These are phyloP conservation scores for Rhodotorula taiwanensis DNA, from an alignment of 768 basidiomycete genomes.

Conservation along the genomic window DNA sequence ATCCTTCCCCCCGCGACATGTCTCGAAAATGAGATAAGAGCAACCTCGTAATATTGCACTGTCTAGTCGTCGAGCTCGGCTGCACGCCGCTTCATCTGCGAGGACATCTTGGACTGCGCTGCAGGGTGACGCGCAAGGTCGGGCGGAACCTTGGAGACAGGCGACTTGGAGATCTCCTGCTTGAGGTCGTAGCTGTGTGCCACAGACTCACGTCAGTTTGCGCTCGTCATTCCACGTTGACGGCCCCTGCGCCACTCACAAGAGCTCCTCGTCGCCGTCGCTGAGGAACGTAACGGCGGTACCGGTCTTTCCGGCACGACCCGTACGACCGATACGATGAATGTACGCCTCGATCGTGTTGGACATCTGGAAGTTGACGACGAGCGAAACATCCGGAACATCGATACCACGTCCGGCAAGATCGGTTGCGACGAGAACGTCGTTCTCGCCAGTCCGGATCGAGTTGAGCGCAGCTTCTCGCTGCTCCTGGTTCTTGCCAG, in stretches of 20 bases:
- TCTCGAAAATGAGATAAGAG: not conserved
- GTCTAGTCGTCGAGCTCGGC: slow-evolving; percentile 2
- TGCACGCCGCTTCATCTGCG: slow-evolving; percentile 4
- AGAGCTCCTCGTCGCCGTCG: slow-evolving; percentile 85
- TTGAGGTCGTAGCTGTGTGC: slow-evolving; percentile 79
- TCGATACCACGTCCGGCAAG: slow-evolving; percentile 98
- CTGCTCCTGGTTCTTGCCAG: slow-evolving; percentile 95
- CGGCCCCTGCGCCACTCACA: slow-evolving; percentile 58
- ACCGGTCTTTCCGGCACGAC: slow-evolving; percentile 93
- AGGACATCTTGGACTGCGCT: slow-evolving; percentile 27
- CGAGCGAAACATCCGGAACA: slow-evolving; percentile 89
- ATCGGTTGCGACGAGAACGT: slow-evolving; percentile 92
- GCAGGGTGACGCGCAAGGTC: slow-evolving; percentile 28
- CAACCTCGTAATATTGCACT: not conserved
- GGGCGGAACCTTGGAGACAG: slow-evolving; percentile 76
- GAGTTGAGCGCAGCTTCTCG: slow-evolving; percentile 85
- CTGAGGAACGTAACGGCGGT: slow-evolving; percentile 90
- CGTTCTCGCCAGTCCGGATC: slow-evolving; percentile 73
- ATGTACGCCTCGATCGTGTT: slow-evolving; percentile 94
- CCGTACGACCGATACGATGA: slow-evolving; percentile 96
- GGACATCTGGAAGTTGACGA: slow-evolving; percentile 98
- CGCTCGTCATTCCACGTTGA: too few species aligned
- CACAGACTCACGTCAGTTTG: not conserved
- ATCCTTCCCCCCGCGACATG: not conserved
- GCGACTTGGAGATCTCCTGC: slow-evolving; percentile 92